Evolutionary conservation across 2,329 filamentous ascomycete genomes (phyloP).

Genomic region (Pseudogymnoascus sp.): DNA sequence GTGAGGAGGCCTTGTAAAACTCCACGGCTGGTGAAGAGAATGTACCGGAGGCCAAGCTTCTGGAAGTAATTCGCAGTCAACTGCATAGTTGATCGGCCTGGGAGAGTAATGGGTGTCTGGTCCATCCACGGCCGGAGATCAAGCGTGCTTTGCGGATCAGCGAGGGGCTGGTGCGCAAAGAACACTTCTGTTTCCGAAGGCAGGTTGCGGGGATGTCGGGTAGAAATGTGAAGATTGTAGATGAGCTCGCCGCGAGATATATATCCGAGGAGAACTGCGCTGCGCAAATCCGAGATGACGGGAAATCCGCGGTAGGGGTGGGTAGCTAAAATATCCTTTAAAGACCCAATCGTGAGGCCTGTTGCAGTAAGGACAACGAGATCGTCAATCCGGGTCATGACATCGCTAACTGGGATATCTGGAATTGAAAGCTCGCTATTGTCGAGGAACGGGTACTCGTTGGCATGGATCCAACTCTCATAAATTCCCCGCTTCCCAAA

Average conservation of each 20-base stretch:
- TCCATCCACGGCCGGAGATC: constrained; percentile 98
- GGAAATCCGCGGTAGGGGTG: constrained; percentile 87
- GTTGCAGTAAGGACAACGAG: constrained; percentile 79
- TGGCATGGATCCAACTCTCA: constrained; percentile 94
- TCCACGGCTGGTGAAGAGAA: constrained; percentile 78
- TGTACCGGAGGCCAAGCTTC: constrained; percentile 82
- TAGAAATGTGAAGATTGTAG: constrained; percentile 65
- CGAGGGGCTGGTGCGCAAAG: constrained; percentile 76
- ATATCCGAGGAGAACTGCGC: constrained; percentile 79
- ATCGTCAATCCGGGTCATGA: constrained; percentile 91
- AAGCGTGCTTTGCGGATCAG: constrained; percentile 67
- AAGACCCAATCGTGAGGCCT: constrained; percentile 74
- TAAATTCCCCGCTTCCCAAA: constrained; percentile 92
- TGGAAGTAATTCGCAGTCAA: constrained; percentile 92
- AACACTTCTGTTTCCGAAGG: constrained; percentile 67
- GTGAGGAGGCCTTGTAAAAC: constrained; percentile 78
- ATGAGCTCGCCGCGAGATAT: constrained; percentile 85
- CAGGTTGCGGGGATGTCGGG: constrained; percentile 48
- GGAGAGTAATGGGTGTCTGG: constrained; percentile 88
- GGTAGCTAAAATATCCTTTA: constrained; percentile 61
- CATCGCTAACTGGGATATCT: constrained; percentile 74
- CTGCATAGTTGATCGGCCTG: constrained; percentile 65
- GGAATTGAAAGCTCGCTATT: constrained; percentile 71
- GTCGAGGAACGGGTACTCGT: constrained; percentile 91
- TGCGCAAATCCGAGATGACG: constrained; percentile 68